Evolutionary conservation across 2,329 filamentous ascomycete species (phyloP).

Genomic region (Colletotrichum eremochloae): DNA sequence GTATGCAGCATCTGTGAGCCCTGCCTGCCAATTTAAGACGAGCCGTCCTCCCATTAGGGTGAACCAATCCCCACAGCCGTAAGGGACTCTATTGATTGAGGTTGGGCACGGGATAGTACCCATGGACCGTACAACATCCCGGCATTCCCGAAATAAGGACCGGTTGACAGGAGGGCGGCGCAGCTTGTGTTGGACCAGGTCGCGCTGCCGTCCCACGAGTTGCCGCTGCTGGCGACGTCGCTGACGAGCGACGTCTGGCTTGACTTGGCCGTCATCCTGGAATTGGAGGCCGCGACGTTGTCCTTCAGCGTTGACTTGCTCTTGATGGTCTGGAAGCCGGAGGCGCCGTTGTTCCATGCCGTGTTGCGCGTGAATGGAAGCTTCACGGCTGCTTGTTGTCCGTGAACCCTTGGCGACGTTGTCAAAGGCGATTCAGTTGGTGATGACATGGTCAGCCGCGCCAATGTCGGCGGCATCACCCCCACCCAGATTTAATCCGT

Average conservation of each 20-base stretch:
- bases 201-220: constrained; percentile 57
- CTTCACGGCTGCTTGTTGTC: constrained; percentile 60
- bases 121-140: no score
- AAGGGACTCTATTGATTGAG: no score
- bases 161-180: no score
- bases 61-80: no score
- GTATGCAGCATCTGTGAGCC: no score
- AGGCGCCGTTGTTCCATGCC: constrained; percentile 59
- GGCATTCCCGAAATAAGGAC: no score
- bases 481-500: constrained; percentile 62
- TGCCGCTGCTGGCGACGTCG: constrained; percentile 49
- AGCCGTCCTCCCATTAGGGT: no score
- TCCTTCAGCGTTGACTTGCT: constrained; percentile 52
- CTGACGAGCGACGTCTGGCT: constrained; percentile 47
- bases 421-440: constrained; percentile 59
- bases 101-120: no score
- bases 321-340: constrained; percentile 55
- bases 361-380: constrained; percentile 58
- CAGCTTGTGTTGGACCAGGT: constrained; percentile 45
- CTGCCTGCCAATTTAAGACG: no score
- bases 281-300: constrained; percentile 56
- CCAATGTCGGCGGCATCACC: constrained; percentile 51
- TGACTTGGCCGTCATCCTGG: constrained; percentile 40
- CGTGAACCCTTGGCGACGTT: constrained; percentile 60
- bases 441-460: constrained; percentile 58